Base-by-base conservation (phyloP, 108 stramenopile genomes). In the Nitzschia sp. region DNA sequence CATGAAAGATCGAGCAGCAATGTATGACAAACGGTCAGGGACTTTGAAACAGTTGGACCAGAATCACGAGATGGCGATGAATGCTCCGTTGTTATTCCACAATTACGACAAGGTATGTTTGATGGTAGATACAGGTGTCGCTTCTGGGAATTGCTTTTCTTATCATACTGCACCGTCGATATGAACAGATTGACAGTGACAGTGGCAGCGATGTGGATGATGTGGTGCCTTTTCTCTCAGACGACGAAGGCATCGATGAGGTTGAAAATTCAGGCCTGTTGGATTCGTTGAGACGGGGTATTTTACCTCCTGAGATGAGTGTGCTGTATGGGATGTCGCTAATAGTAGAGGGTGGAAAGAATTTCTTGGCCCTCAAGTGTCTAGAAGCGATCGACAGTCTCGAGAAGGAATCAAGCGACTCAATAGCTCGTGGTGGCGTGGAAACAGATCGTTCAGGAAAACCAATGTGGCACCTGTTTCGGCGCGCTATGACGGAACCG, bases 271-370 rank as follows among this genome's bases (percentile, higher is more conserved):
- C 67, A 20, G 68, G 50, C 2, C 53, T 82, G 20, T 34, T 89
- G 25, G 60, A 81, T 34, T 76, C 72, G 6, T 51, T 92, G 17
- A 53, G 82, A 51, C 63, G 65, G n/a, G 86, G 86, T 2, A 65
- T 76, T 58, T 70, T 93, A 9, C 87, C 92, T 20, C 73, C 86
- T 22, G 84, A 89, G 53, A 52, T 93, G 20, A 65, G 76, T 26
- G 78, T 88, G 0, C 70, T 93, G 26, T 77, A 77, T 59, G 76
- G 78, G 2, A 26, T 89, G 2, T 80, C 83, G 59, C 76, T 90
- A 14, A 64, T 87, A 20, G 84, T 78, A n/a, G 74, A 79, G 56
- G 89, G 89, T 34, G 84, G 81, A 14, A 66, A 79, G 50, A 77
- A 87, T 43, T 89, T 76, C 70, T 42, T 88, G 22, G 92, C 88